phyloP scores from a whole-genome alignment of 495 filamentous ascomycete genomes.

The Zalerion maritima region DNA sequence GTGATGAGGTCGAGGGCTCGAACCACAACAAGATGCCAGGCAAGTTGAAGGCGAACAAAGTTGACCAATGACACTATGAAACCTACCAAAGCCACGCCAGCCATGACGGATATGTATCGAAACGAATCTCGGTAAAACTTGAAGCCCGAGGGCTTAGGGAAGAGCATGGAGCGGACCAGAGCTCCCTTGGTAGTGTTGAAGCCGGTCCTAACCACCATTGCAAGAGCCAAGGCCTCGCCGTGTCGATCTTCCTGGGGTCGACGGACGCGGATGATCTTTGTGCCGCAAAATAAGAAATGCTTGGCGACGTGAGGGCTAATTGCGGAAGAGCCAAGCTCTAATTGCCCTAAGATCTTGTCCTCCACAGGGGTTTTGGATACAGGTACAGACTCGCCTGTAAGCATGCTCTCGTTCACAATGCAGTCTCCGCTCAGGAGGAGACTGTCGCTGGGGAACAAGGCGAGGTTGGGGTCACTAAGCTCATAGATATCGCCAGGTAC shows the following conservation, averaged over 20 bases:
- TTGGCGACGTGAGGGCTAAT: conserved; percentile 68
- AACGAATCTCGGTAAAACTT: conserved; percentile 98
- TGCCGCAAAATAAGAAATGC: conserved; percentile 86
- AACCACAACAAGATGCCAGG: conserved; percentile 81
- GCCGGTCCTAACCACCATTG: conserved; percentile 81
- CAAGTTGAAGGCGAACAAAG: conserved; percentile 66
- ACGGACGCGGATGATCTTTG: conserved; percentile 83
- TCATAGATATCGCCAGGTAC: conserved; percentile 97
- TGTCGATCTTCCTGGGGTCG: conserved; percentile 70
- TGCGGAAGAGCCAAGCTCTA: conserved; percentile 65
- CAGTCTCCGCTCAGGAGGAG: conserved; percentile 86
- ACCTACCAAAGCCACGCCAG: conserved; percentile 66
- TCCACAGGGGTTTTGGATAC: conserved; percentile 82
- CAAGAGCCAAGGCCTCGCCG: conserved; percentile 82
- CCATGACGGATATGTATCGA: conserved; percentile 97
- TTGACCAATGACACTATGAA: conserved; percentile 88
- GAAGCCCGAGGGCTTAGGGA: conserved; percentile 94
- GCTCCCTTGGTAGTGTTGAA: conserved; percentile 97
- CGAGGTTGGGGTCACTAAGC: conserved; percentile 85
- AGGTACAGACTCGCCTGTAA: conserved; percentile 94
- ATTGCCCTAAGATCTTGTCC: conserved; percentile 57
- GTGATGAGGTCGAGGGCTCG: conserved; percentile 92
- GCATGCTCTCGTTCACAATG: conserved; percentile 99
- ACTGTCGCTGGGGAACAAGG: conserved; percentile 89
- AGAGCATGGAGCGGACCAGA: conserved; percentile 94